Conservation (phyloP, 2,329 filamentous ascomycete genomes). For the Diplodia scrobiculata region DNA sequence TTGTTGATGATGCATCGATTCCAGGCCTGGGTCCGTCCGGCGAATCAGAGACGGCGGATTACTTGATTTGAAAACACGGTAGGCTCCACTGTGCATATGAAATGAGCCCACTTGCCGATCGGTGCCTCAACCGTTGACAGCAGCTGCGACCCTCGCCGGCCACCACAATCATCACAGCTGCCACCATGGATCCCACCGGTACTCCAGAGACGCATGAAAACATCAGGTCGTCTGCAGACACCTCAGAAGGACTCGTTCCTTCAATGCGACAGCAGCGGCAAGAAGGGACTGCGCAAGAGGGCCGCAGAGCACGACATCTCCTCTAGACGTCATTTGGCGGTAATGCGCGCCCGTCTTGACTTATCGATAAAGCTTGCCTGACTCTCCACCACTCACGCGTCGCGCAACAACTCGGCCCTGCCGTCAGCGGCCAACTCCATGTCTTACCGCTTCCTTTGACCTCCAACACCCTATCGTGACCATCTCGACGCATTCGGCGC, state of each 20-base stretch:
- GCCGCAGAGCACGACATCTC: too few species aligned
- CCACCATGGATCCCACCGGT: too few species aligned
- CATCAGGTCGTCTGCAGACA: too few species aligned
- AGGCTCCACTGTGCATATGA: neutral
- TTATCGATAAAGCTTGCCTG: slow-evolving; percentile 26
- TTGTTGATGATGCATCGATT: slow-evolving; percentile 22
- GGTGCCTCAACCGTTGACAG: too few species aligned
- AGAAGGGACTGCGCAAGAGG: too few species aligned
- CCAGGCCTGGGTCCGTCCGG: slow-evolving; percentile 1
- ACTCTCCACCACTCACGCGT: slow-evolving; percentile 10
- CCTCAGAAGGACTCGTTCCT: too few species aligned
- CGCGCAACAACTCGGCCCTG: neutral
- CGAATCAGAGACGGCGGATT: slow-evolving; percentile 27
- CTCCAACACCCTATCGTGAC: neutral
- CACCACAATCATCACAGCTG: too few species aligned
- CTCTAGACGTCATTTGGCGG: neutral
- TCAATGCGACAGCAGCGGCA: too few species aligned
- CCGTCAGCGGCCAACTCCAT: neutral
- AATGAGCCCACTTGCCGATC: too few species aligned
- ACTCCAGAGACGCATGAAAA: too few species aligned
- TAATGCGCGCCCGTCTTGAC: neutral
- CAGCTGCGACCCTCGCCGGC: too few species aligned
- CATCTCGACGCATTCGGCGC: slow-evolving; percentile 4
- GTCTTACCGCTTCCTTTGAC: slow-evolving; percentile 19
- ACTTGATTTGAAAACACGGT: slow-evolving; percentile 23